A percentile compares a stretch with the other conserved stretches of the same genome.
Conservation (phyloP, 176 grass and related monocot genomes). For the Juncus effusus region DNA sequence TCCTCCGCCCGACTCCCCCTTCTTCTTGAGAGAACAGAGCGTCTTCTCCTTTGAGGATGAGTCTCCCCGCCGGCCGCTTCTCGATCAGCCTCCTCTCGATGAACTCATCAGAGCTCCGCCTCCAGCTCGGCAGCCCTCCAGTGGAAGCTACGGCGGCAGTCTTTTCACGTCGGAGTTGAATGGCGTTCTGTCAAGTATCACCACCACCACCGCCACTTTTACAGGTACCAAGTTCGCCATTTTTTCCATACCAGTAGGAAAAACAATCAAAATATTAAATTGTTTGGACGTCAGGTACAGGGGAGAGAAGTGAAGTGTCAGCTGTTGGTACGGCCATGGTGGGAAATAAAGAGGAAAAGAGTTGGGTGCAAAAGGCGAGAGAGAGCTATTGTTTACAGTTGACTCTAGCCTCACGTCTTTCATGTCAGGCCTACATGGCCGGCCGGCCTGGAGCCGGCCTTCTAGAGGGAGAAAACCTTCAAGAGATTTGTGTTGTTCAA, state of each 20-base stretch:
- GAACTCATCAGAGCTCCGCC: slow-evolving; percentile 7
- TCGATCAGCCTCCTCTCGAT: background rate
- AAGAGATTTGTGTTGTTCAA: slow-evolving; percentile 29
- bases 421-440: slow-evolving; percentile 76
- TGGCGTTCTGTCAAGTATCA: slow-evolving; percentile 12
- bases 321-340: background rate
- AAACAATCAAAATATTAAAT: background rate
- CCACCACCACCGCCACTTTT: slow-evolving; percentile 3
- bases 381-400: slow-evolving; percentile 91
- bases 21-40: background rate
- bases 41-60: slow-evolving; percentile 19
- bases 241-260: background rate
- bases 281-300: background rate
- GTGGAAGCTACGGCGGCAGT: slow-evolving; percentile 34
- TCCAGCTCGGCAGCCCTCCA: slow-evolving; percentile 24
- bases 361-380: slow-evolving; percentile 59
- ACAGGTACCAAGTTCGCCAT: background rate
- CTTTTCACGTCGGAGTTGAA: slow-evolving; percentile 37
- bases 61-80: background rate
- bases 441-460: slow-evolving; percentile 37
- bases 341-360: slow-evolving; percentile 27
- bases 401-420: slow-evolving; percentile 68
- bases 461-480: slow-evolving; percentile 4
- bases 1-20: background rate
- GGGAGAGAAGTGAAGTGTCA: slow-evolving; percentile 9